Evolutionary conservation across 495 filamentous ascomycete species (phyloP).

Genomic region (Penicillium cinerascens): DNA sequence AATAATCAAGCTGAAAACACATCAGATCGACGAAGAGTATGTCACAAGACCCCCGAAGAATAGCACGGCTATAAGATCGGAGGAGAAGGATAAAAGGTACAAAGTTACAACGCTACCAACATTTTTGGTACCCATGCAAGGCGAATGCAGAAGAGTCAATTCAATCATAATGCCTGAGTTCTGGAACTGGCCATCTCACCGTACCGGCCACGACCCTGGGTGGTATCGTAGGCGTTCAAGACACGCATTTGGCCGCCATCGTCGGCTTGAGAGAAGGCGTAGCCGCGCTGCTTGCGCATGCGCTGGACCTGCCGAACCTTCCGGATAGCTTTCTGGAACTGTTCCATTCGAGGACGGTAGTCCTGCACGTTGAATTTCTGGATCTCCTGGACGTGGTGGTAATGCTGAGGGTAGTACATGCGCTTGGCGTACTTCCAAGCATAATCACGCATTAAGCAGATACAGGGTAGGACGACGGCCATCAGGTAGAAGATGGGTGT

Average conservation of each 20-base stretch:
- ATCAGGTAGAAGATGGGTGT: slow-evolving; percentile 89
- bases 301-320: slow-evolving; percentile 98
- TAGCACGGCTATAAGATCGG: slow-evolving; percentile 17
- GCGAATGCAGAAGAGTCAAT: slow-evolving; percentile 7
- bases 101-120: slow-evolving; percentile 18
- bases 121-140: slow-evolving; percentile 14
- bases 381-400: slow-evolving; percentile 99
- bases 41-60: slow-evolving; percentile 15
- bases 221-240: slow-evolving; percentile 96
- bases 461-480: slow-evolving; percentile 69
- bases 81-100: slow-evolving; percentile 12
- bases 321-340: slow-evolving; percentile 99
- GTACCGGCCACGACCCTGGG: slow-evolving; percentile 82
- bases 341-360: slow-evolving; percentile 97
- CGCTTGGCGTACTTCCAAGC: slow-evolving; percentile 82
- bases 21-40: slow-evolving; percentile 19
- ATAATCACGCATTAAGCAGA: slow-evolving; percentile 89
- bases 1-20: slow-evolving; percentile 14
- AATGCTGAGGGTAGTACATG: slow-evolving; percentile 93
- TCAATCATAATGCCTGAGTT: slow-evolving; percentile 33
- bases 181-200: slow-evolving; percentile 91
- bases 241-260: slow-evolving; percentile 79
- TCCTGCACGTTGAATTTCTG: slow-evolving; percentile 99
- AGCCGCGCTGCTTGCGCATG: slow-evolving; percentile 98
- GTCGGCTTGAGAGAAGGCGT: slow-evolving; percentile 96